phyloP scores from a whole-genome alignment of 257 asterid genomes.

The Solanum etuberosum region DNA sequence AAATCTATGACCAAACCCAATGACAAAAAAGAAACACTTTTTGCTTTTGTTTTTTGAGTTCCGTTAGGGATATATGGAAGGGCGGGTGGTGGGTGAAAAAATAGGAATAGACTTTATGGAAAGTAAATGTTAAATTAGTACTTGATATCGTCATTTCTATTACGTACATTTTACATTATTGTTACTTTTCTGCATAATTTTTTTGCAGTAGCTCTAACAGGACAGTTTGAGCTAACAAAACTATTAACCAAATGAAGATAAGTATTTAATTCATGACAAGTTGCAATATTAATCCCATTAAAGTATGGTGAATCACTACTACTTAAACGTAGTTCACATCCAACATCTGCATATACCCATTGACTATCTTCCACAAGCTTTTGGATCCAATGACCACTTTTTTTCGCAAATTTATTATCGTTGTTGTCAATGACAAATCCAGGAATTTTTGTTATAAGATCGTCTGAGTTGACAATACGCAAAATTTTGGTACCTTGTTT shows the following conservation, averaged over 20 bases:
- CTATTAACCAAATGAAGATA: constrained; percentile 67
- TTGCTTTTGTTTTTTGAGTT: neutral
- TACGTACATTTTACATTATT: neutral
- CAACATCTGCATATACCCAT: constrained; percentile 93
- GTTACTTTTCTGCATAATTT: constrained; percentile 15
- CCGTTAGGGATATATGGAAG: neutral
- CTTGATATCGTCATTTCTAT: neutral
- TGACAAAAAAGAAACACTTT: neutral
- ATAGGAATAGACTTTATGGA: neutral
- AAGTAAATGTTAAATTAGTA: neutral
- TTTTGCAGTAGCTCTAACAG: constrained; percentile 61
- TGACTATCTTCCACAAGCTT: constrained; percentile 49
- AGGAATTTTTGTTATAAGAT: constrained; percentile 64
- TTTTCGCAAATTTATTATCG: neutral
- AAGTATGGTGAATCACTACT: constrained; percentile 60
- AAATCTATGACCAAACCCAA: neutral
- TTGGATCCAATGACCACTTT: constrained; percentile 31
- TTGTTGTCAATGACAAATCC: constrained; percentile 59
- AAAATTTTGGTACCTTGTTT: constrained; percentile 59
- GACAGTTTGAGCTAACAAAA: constrained; percentile 70
- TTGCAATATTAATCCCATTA: constrained; percentile 32
- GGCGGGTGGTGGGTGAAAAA: neutral
- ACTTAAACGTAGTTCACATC: constrained; percentile 84
- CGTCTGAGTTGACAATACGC: constrained; percentile 85
- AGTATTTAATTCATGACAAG: constrained; percentile 81